These are phyloP conservation scores for Yamadazyma kanchanaburiensis DNA, from an alignment of 1,139 yeast species.

Conservation along the genomic window DNA sequence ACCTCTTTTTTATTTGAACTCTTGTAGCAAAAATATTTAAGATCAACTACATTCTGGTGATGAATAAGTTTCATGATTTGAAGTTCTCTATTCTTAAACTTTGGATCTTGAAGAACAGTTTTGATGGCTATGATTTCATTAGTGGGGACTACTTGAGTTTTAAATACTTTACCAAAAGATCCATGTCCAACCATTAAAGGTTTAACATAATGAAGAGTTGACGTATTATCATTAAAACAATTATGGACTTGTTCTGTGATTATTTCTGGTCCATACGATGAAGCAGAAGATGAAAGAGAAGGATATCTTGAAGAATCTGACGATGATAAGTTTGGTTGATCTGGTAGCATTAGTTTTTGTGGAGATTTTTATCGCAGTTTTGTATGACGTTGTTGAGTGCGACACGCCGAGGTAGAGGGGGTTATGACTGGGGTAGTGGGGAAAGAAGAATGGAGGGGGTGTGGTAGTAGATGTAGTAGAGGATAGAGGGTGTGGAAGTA, in stretches of 20 bases:
- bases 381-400: too few species aligned
- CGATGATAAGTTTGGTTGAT: too few species aligned
- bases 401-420: too few species aligned
- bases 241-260: conserved; percentile 6
- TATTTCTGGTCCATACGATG: too few species aligned
- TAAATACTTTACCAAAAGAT: conserved; percentile 94
- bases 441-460: too few species aligned
- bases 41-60: conserved; percentile 84
- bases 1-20: conserved; percentile 74
- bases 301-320: too few species aligned
- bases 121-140: conserved; percentile 87
- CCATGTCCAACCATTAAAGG: conserved; percentile 94
- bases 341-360: too few species aligned
- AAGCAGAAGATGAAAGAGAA: too few species aligned
- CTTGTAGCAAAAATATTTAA: conserved; percentile 85
- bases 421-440: too few species aligned
- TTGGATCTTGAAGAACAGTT: conserved; percentile 88
- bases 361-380: too few species aligned
- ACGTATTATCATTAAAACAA: conserved; percentile 41
- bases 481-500: too few species aligned
- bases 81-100: conserved; percentile 93
- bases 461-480: too few species aligned
- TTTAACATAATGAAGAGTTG: conserved; percentile 63
- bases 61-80: conserved; percentile 91
- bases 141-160: conserved; percentile 72